phyloP scores from a whole-genome alignment of 2,329 filamentous ascomycete species.

The Lecanicillium sp. region DNA sequence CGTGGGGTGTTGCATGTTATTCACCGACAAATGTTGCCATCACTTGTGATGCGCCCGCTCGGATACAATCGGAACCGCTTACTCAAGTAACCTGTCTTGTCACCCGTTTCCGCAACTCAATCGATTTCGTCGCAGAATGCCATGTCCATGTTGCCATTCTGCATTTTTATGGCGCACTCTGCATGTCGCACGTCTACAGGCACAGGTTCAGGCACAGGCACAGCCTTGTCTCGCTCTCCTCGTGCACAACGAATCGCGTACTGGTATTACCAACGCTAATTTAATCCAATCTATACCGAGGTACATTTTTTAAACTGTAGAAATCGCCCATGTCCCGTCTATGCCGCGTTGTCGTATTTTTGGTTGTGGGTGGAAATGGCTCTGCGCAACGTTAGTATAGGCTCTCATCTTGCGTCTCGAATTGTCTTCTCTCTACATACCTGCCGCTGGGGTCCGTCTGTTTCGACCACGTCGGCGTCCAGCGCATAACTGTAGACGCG shows the following conservation, averaged over 20 bases:
- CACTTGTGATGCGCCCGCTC: not conserved
- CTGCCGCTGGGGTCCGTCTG: slow-evolving; percentile 93
- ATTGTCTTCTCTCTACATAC: slow-evolving; percentile 38
- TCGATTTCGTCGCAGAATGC: too few species aligned
- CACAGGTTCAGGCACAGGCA: too few species aligned
- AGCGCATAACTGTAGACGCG: slow-evolving; percentile 88
- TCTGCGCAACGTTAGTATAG: slow-evolving; percentile 36
- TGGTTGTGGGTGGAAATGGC: slow-evolving; percentile 70
- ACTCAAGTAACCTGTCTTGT: too few species aligned
- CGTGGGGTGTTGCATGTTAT: not conserved
- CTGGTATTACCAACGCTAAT: too few species aligned
- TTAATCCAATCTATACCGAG: too few species aligned
- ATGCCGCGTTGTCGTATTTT: slow-evolving; percentile 57
- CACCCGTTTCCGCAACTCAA: too few species aligned
- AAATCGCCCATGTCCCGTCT: too few species aligned
- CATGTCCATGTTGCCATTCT: slow-evolving; percentile 55
- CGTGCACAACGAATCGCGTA: too few species aligned
- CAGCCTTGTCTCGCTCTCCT: too few species aligned
- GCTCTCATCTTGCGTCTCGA: not conserved
- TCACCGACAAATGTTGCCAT: not conserved
- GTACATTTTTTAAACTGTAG: too few species aligned
- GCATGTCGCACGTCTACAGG: too few species aligned
- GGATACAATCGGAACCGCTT: not conserved
- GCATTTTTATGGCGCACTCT: too few species aligned
- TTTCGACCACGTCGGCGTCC: slow-evolving; percentile 96